These are phyloP conservation scores for Fusarium begoniae DNA, from an alignment of 2,329 filamentous ascomycete species.

Conservation along the genomic window DNA sequence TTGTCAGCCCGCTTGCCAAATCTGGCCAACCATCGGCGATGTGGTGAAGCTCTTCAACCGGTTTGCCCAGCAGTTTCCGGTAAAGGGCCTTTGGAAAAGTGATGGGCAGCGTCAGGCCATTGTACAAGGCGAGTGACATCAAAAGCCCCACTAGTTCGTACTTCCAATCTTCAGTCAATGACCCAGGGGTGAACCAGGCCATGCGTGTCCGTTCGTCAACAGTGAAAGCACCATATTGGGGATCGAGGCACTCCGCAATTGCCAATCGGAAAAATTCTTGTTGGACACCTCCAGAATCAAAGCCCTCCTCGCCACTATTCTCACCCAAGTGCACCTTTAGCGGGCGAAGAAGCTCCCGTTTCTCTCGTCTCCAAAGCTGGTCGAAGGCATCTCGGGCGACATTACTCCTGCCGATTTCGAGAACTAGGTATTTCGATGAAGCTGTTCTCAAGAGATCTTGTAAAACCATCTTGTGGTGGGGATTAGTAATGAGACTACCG, in stretches of 20 bases:
- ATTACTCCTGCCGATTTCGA: conserved; percentile 73
- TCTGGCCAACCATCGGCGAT: conserved; percentile 90
- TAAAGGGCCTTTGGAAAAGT: conserved; percentile 90
- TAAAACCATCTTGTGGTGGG: conserved; percentile 68
- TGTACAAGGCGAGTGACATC: conserved; percentile 91
- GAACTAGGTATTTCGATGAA: conserved; percentile 74
- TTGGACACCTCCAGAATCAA: conserved; percentile 94
- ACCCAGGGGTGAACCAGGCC: conserved; percentile 88
- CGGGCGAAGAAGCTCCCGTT: conserved; percentile 82
- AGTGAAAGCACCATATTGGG: conserved; percentile 82
- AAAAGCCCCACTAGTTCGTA: conserved; percentile 89
- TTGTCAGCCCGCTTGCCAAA: conserved; percentile 76
- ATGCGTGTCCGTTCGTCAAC: conserved; percentile 79
- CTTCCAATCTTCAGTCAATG: conserved; percentile 85
- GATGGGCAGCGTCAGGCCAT: conserved; percentile 89
- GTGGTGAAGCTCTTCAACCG: conserved; percentile 75
- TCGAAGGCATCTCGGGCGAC: conserved; percentile 81
- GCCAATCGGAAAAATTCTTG: conserved; percentile 94
- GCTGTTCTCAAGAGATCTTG: conserved; percentile 71
- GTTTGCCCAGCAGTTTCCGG: conserved; percentile 76
- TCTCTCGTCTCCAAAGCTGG: conserved; percentile 88
- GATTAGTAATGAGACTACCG: conserved; percentile 63
- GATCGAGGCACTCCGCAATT: conserved; percentile 80
- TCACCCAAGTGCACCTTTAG: conserved; percentile 89
- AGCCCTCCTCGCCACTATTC: conserved; percentile 83